Base-by-base conservation (phyloP, 176 grass and related monocot genomes). In the Musa itinerans region DNA sequence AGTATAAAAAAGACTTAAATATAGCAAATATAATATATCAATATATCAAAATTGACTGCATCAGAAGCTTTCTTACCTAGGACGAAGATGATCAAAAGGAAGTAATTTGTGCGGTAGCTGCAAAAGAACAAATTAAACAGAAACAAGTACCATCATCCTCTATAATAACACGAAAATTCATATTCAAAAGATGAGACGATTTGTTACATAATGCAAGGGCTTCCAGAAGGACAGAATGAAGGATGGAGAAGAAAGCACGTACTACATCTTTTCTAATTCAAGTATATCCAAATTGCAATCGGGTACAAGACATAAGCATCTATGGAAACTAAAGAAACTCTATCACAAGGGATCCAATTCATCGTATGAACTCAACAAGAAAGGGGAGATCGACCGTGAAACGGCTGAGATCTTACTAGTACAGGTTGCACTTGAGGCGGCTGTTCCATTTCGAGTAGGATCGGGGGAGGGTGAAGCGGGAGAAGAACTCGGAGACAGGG, bases 361-460 rank as follows among this genome's bases (percentile, higher is more conserved):
- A 27, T 26, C 22, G 8, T 20, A 59, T 15, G 22, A 5, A 52
- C 26, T 1, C 13, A 55, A 34, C 13, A 19, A 76, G n/a, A 68
- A 54, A 85, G 23, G 78, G 11, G 17, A 50, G 62, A 57, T 14
- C 11, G 63, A 71, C 22, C 22, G 48, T 56, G 21, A 53, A 62
- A 23, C 16, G 54, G 80, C 22, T 73, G 17, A 76, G 64, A 78
- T 83, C 84, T 80, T 87, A 99, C 95, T 99, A 99, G 91, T 99
- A 99, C 65, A 99, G 86, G 76, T 99, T 99, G 90, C 95, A 99
- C 81, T 99, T 99, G 80, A 99, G 83, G 86, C 95, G 95, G 81
- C 88, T 99, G 73, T 82, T 99, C 95, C 90, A 99, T 81, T 99
- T 99, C 84, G 88, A 94, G 81, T 94, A 93, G 86, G 95, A 99